phyloP scores from a whole-genome alignment of 1,284 basidiomycete genomes.

The Hymenochaete sp. region DNA sequence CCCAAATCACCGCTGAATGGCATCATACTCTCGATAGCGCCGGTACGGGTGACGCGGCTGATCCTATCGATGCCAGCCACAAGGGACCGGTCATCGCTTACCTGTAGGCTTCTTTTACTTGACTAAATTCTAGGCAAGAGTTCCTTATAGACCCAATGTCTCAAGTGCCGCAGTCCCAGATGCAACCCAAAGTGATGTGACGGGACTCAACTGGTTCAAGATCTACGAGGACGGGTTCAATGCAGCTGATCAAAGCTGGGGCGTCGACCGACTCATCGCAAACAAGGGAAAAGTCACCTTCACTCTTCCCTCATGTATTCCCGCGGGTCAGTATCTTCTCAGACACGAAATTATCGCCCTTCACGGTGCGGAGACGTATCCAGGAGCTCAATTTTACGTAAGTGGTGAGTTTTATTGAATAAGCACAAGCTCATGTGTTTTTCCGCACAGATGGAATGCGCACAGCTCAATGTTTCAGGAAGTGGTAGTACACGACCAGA shows the following conservation, averaged over 20 bases:
- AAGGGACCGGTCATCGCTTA: conserved; percentile 16
- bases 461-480: conserved; percentile 42
- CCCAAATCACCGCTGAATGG: conserved; percentile 17
- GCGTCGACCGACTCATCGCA: conserved; percentile 34
- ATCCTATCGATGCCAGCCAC: conserved; percentile 21
- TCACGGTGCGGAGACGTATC: conserved; percentile 14
- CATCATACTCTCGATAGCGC: conserved; percentile 17
- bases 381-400: conserved; percentile 21
- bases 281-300: conserved; percentile 36
- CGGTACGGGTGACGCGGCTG: conserved; percentile 15
- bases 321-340: conserved; percentile 30
- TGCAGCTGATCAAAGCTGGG: conserved; percentile 25
- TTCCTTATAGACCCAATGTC: no score
- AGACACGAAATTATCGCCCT: conserved; percentile 26
- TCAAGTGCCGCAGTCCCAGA: conserved; percentile 11
- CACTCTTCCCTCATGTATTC: conserved; percentile 31
- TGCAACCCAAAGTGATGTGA: conserved; percentile 27
- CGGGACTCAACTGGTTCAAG: conserved; percentile 50
- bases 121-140: no score
- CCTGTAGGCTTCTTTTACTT: no score
- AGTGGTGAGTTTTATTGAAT: conserved; percentile 7
- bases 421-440: not conserved
- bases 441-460: conserved; percentile 38
- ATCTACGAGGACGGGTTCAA: conserved; percentile 30
- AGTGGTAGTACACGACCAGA: conserved; percentile 37